phyloP scores from a whole-genome alignment of 371 early-diverging fungal species.

The Lichtheimia hyalospora region DNA sequence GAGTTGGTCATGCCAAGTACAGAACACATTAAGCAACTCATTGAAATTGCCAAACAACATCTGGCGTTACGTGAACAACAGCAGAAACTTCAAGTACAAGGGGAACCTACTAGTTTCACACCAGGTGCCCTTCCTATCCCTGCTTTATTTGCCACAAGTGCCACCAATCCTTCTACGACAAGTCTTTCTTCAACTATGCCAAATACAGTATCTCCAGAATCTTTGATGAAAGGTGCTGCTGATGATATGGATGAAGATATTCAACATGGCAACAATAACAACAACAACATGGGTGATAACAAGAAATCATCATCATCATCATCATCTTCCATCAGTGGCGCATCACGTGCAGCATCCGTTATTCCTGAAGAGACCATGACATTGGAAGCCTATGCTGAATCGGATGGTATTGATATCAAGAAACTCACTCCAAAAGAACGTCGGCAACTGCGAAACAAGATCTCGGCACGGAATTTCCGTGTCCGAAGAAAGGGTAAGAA shows the following conservation, averaged over 20 bases:
- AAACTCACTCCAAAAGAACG: conserved; percentile 76
- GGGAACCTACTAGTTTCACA: neutral
- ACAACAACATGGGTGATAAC: neutral
- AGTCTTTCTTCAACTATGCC: conserved; percentile 5
- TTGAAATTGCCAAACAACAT: conserved; percentile 45
- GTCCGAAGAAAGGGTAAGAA: conserved; percentile 80
- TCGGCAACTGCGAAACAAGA: conserved; percentile 83
- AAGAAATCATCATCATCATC: conserved; percentile 5
- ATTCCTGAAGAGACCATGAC: conserved; percentile 19
- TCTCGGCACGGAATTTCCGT: conserved; percentile 87
- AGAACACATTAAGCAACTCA: conserved; percentile 45
- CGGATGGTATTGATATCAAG: conserved; percentile 39
- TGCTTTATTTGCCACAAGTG: neutral
- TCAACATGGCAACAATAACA: no score
- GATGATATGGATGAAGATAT: neutral
- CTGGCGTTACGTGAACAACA: conserved; percentile 17
- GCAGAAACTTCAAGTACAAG: neutral
- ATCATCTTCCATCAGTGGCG: neutral
- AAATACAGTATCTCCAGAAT: conserved; percentile 24
- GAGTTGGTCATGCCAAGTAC: conserved; percentile 30
- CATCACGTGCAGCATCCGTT: neutral
- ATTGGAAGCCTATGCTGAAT: conserved; percentile 26
- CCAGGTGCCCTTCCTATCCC: neutral
- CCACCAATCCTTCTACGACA: neutral
- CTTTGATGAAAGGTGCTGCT: conserved; percentile 12